Percentiles rank a stretch among this genome's conserved stretches.
Evolutionary conservation across 306 rosid species (phyloP).

Genomic region (Castanea crenata): DNA sequence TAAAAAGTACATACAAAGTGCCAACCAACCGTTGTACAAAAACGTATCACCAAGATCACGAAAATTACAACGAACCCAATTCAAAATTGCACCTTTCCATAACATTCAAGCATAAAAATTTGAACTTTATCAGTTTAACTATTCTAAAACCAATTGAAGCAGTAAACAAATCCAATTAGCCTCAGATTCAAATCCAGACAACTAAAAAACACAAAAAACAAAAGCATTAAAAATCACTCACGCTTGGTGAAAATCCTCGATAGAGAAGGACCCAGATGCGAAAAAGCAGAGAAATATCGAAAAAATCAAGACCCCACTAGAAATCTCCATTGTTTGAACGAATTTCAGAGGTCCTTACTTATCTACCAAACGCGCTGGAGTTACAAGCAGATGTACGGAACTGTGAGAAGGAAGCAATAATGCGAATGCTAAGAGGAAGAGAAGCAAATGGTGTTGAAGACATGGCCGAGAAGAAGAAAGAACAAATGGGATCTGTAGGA

Average conservation of each 20-base stretch:
- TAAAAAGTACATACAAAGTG: not conserved
- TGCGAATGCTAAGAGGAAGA: not conserved
- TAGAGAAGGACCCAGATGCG: conserved; percentile 44
- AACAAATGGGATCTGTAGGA: conserved; percentile 56
- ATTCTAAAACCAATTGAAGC: conserved; percentile 1
- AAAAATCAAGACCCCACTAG: conserved; percentile 32
- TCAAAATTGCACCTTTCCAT: not conserved
- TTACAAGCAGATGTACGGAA: not conserved
- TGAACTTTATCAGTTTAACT: not conserved
- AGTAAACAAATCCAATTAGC: conserved; percentile 8
- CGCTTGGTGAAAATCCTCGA: conserved; percentile 68
- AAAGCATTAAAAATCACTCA: conserved; percentile 35
- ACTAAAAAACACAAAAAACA: not conserved
- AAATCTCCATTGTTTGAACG: conserved; percentile 43
- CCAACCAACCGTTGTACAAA: not conserved
- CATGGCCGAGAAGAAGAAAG: conserved; percentile 5
- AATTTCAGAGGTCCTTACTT: conserved; percentile 4
- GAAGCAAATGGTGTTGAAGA: conserved; percentile 9
- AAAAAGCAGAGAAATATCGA: conserved; percentile 34
- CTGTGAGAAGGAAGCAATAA: conserved; percentile 21
- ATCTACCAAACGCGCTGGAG: conserved; percentile 30
- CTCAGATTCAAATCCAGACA: conserved; percentile 17
- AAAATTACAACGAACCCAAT: not conserved
- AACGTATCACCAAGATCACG: conserved; percentile 2
- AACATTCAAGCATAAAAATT: conserved; percentile 2